phyloP scores from a whole-genome alignment of 768 basidiomycete genomes.

The Suillus decipiens region DNA sequence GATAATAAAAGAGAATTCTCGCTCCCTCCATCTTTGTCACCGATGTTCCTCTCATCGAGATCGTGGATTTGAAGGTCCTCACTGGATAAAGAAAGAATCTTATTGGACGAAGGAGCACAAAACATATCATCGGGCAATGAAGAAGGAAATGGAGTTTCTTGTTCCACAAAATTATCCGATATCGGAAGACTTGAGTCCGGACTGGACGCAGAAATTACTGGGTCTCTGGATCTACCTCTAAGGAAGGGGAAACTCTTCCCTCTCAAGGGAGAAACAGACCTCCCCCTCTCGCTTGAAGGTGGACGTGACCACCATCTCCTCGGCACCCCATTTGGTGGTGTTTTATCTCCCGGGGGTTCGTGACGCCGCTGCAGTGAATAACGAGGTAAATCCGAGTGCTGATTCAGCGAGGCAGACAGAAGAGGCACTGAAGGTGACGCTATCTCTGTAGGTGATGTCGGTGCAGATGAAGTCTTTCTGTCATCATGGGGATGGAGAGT shows the following conservation, averaged over 20 bases:
- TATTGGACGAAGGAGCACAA: not conserved
- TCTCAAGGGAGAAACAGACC: not conserved
- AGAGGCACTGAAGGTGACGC: not conserved
- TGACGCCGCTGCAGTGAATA: not conserved
- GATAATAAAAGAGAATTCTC: not conserved
- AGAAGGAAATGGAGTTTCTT: not conserved
- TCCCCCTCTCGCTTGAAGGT: not conserved
- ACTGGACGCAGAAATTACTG: not conserved
- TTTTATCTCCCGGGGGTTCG: not conserved
- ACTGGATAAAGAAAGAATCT: not conserved
- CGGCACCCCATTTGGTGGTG: not conserved
- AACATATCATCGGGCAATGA: no score
- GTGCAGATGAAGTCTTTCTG: not conserved
- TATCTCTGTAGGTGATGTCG: not conserved
- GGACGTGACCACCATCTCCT: slow-evolving; percentile 4
- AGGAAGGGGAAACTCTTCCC: not conserved
- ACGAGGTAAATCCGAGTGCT: not conserved
- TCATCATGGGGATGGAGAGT: not conserved
- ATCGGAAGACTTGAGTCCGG: not conserved
- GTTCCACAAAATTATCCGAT: not conserved
- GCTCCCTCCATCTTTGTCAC: not conserved
- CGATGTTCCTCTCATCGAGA: no score
- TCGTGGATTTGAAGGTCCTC: not conserved
- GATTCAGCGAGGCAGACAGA: not conserved
- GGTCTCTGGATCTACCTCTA: not conserved